phyloP scores from a whole-genome alignment of 1,139 yeast species.

The Geotrichum histeridarum region DNA sequence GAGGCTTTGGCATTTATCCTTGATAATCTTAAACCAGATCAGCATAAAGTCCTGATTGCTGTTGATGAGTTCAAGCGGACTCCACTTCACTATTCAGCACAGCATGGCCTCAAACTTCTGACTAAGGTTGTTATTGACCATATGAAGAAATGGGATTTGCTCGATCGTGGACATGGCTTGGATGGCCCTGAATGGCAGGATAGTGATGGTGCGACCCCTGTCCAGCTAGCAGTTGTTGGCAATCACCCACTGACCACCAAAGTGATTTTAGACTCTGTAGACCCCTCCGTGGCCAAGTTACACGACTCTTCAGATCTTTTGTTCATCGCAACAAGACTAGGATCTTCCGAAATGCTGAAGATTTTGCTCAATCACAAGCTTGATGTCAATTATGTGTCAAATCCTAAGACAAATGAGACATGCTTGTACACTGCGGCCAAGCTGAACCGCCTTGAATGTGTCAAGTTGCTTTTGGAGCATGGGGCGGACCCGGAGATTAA shows the following conservation, averaged over 20 bases:
- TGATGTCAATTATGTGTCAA: conserved; percentile 62
- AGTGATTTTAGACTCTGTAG: conserved; percentile 51
- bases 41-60: conserved; percentile 53
- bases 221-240: conserved; percentile 78
- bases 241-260: conserved; percentile 74
- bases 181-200: conserved; percentile 66
- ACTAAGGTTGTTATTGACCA: conserved; percentile 53
- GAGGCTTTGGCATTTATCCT: conserved; percentile 52
- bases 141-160: conserved; percentile 49
- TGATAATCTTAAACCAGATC: conserved; percentile 47
- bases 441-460: conserved; percentile 52
- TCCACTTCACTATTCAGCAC: conserved; percentile 87
- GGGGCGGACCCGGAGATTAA: conserved; percentile 73
- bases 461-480: conserved; percentile 48
- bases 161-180: conserved; percentile 29
- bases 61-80: conserved; percentile 75
- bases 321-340: conserved; percentile 57
- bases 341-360: conserved; percentile 53
- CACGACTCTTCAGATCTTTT: conserved; percentile 56
- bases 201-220: conserved; percentile 73
- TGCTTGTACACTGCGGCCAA: conserved; percentile 77
- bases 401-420: conserved; percentile 57
- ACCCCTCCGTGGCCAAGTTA: conserved; percentile 22
- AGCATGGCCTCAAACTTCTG: conserved; percentile 70
- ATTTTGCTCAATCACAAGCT: conserved; percentile 56